Base-by-base conservation (phyloP, 495 filamentous ascomycete genomes). In the Neurospora pannonica region DNA sequence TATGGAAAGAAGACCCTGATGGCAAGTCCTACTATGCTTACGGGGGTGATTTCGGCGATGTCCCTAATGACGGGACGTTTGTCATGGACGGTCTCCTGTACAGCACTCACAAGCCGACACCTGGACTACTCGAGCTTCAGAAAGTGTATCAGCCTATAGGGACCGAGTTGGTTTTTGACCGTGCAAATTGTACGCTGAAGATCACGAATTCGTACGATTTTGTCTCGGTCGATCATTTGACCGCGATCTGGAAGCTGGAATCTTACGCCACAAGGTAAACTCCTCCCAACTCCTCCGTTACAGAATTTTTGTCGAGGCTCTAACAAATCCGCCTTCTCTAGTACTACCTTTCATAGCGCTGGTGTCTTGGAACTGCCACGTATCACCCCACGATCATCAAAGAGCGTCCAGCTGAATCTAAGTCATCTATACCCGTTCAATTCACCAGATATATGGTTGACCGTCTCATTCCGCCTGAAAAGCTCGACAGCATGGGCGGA, bases 11-110 rank as follows among this genome's bases (percentile, higher is more conserved):
- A 71, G 80, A 84, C 11, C 76, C 86, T 48, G 80, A 83, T 31
- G 86, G 84, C 19, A 85, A 84, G 39, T 79, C 84, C 28, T 92
- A 87, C 74, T 92, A 90, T 74, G 90, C 84, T 8, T 92, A 90
- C 70, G 90, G 90, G 1, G 91, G 90, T 2, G 91, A 93, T 73
- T 92, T 91, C 80, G 89, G 86, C 4, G 91, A 93, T 72, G 74
- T 83, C 5, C 91, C 90, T 1, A 91, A 92, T 74, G 90, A 92
- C 73, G 85, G 84, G 4, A 89, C 85, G 37, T 92, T 92, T 77
- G 87, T 91, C 62, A 88, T 91, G 84, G 90, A 92, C 76, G 91
- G 91, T n/a, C 80, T 92, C 5, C 79, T 87, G 8, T 82, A 84
- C 76, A 88, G 86, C 10, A 85, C 87, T 37, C 90, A 92, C 75